Conservation (phyloP, 768 basidiomycete species). For the Amanita molliuscula region DNA sequence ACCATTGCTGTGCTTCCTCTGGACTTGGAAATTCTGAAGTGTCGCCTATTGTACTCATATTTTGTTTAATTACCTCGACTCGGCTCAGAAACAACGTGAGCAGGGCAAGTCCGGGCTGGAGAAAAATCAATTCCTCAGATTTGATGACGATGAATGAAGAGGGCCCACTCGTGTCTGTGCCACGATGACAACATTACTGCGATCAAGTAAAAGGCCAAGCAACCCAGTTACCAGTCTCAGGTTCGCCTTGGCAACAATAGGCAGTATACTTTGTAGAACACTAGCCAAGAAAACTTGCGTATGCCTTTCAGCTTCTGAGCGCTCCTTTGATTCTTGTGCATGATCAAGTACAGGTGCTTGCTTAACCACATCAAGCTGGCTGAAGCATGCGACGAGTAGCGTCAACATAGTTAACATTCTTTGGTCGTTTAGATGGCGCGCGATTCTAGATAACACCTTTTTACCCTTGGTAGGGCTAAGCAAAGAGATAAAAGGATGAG, state of each 20-base stretch:
- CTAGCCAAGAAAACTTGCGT: constrained; percentile 83
- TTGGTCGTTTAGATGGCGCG: constrained; percentile 69
- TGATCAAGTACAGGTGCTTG: constrained; percentile 66
- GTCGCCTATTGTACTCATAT: constrained; percentile 40
- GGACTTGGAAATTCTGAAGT: constrained; percentile 45
- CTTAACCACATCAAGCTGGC: constrained; percentile 84
- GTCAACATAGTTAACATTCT: constrained; percentile 84
- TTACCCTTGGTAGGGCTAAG: constrained; percentile 88
- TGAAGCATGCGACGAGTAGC: constrained; percentile 88
- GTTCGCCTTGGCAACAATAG: constrained; percentile 68
- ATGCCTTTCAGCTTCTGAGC: constrained; percentile 71
- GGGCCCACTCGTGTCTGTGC: constrained; percentile 70
- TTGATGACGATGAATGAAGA: neutral
- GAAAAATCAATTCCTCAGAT: constrained; percentile 6
- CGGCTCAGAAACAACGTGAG: constrained; percentile 86
- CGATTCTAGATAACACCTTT: constrained; percentile 78
- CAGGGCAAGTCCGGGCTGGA: constrained; percentile 83
- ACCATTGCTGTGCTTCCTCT: constrained; percentile 76
- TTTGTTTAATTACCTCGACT: constrained; percentile 87
- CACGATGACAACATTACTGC: constrained; percentile 62
- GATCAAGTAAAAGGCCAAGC: constrained; percentile 71
- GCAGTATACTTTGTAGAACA: constrained; percentile 80
- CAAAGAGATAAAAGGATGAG: constrained; percentile 94
- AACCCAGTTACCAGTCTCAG: constrained; percentile 81
- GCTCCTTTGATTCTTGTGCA: constrained; percentile 48